A percentile compares a stretch with the other conserved stretches of the same genome.
Evolutionary conservation across 1,139 yeast genomes (phyloP).

Genomic region (Blastobotrys raffinosifermentans): DNA sequence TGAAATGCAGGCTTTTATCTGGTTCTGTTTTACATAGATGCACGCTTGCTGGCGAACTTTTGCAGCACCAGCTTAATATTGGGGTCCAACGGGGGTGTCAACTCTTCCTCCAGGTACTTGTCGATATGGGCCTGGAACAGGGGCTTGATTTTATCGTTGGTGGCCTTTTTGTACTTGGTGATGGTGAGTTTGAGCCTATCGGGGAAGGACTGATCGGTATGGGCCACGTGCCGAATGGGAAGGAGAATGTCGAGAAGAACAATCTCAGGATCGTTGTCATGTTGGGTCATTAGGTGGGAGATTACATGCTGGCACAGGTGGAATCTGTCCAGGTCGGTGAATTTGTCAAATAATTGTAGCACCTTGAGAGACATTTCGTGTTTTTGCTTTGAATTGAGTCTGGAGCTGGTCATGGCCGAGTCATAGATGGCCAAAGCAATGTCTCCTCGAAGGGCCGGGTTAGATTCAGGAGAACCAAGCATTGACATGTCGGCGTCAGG

Average conservation of each 20-base stretch:
- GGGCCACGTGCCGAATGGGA: conserved; percentile 52
- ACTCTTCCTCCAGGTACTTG: conserved; percentile 16
- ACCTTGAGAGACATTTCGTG: conserved; percentile 40
- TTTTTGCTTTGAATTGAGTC: conserved; percentile 22
- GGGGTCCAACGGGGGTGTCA: conserved; percentile 22
- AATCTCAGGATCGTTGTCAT: conserved; percentile 12
- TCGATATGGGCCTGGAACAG: conserved; percentile 36
- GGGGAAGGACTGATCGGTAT: conserved; percentile 43
- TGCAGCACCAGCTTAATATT: conserved; percentile 22
- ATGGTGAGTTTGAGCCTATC: conserved; percentile 62
- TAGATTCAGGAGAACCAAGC: conserved; percentile 78
- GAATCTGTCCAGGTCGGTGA: conserved; percentile 61
- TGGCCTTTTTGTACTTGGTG: conserved; percentile 52
- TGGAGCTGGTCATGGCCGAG: conserved; percentile 50
- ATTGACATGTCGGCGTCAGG: conserved; percentile 87
- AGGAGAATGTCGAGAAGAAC: conserved; percentile 53
- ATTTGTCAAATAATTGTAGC: conserved; percentile 56
- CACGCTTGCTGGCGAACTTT: conserved; percentile 6
- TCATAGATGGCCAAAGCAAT: conserved; percentile 80
- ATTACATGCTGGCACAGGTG: conserved; percentile 63
- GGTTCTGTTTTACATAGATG: too few species aligned
- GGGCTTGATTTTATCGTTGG: conserved; percentile 38
- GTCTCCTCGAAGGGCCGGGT: conserved; percentile 89
- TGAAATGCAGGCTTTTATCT: too few species aligned
- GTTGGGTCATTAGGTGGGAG: conserved; percentile 39